phyloP scores from a whole-genome alignment of 1,284 basidiomycete genomes.

The Vanrija pseudolonga region DNA sequence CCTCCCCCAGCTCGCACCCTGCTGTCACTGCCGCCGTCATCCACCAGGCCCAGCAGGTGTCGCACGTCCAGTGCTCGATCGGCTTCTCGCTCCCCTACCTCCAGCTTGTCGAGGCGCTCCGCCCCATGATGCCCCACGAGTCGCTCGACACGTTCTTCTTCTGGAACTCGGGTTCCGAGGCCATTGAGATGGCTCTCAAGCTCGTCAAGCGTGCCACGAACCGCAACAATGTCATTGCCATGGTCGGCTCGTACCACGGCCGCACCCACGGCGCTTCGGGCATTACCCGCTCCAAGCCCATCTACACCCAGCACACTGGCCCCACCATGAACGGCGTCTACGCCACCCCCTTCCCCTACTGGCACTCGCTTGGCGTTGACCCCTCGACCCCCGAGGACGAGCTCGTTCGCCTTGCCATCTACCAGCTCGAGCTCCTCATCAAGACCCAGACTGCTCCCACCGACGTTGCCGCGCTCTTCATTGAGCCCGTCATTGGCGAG shows the following conservation, averaged over 20 bases:
- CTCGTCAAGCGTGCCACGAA: constrained; percentile 69
- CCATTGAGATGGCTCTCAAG: constrained; percentile 30
- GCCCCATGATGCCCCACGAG: constrained; percentile 22
- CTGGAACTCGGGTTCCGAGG: constrained; percentile 69
- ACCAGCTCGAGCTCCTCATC: constrained; percentile 78
- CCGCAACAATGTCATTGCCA: constrained; percentile 77
- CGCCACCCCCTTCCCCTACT: constrained; percentile 82
- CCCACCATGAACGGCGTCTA: constrained; percentile 61
- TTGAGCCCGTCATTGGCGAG: constrained; percentile 91
- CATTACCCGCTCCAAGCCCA: constrained; percentile 82
- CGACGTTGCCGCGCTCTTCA: constrained; percentile 86
- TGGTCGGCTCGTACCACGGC: constrained; percentile 86
- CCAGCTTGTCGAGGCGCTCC: constrained; percentile 22
- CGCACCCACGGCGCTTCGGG: constrained; percentile 75
- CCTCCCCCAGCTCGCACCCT: constrained; percentile 72
- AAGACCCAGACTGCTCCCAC: constrained; percentile 76
- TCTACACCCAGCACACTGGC: constrained; percentile 61
- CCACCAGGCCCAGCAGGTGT: constrained; percentile 72
- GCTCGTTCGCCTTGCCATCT: constrained; percentile 66
- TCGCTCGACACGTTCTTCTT: constrained; percentile 73
- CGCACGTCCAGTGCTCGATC: constrained; percentile 62
- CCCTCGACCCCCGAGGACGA: constrained; percentile 62
- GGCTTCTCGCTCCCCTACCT: constrained; percentile 17
- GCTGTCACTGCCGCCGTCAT: constrained; percentile 78
- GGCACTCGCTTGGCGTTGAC: constrained; percentile 75